Evolutionary conservation across 2,329 filamentous ascomycete genomes (phyloP), one percentile per base, ranked within the genome.

Genomic region (Fusarium chuoi): DNA sequence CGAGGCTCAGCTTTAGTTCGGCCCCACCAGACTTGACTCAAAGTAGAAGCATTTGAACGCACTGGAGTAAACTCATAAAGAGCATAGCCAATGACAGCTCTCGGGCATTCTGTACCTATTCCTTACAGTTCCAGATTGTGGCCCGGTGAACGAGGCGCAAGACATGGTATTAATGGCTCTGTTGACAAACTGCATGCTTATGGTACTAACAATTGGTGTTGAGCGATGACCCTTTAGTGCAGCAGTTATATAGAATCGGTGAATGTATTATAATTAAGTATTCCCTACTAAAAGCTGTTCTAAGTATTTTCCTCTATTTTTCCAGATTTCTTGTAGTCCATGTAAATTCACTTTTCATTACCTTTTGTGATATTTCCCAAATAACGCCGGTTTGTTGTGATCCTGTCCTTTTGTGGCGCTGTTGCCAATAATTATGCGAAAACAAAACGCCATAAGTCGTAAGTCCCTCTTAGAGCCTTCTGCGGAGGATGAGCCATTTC

Each of bases 31-130:
- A 18, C 42, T 56, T 68, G 44, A 52, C 71, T 18, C 7, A 6
- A 73, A 59, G 20, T 10, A 52, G 72, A 59, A 75, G 26, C 45
- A 65, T 65, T 71, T 39, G 54, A 75, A 41, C 73, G 72, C 73
- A 30, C 39, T 24, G 41, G 4, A 17, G 49, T 22, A 15, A 22
- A 24, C 17, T 38, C n/a, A 24, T 18, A 7, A 24, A 42, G 18
- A 17, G 15, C n/a, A 9, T 8, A 56, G n/a, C 38, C 55, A 46
- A 45, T 35, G 3, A 33, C 22, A 8, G n/a, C n/a, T 42, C 26
- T 24, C 26, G 0, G 1, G 3, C 10, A 4, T 30, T 15, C 28
- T 18, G 14, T 9, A n/a, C 20, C 30, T n/a, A 3, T 12, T 22
- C n/a, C n/a, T 30, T 42, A 14, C 22, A 42, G 10, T 36, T 18